phyloP scores from a whole-genome alignment of 2,329 filamentous ascomycete genomes.

The Lasiodiplodia gonubiensis region DNA sequence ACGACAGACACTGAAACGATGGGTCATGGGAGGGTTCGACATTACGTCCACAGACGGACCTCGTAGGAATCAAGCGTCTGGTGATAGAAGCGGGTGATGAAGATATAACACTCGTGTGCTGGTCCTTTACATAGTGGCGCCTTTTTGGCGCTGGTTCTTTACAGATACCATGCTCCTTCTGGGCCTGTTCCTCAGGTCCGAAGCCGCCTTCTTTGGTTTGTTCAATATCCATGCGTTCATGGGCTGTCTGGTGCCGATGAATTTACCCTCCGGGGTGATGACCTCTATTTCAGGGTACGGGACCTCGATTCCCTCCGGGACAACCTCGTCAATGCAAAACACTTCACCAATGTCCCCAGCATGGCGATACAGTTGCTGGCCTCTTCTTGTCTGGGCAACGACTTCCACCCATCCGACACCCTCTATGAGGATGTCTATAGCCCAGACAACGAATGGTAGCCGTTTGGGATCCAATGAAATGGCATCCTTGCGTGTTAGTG shows the following conservation, averaged over 20 bases:
- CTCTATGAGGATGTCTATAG: constrained; percentile 85
- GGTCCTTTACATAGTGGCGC: constrained; percentile 1
- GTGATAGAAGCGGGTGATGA: neutral
- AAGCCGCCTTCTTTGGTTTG: constrained; percentile 58
- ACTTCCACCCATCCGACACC: constrained; percentile 94
- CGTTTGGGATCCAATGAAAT: constrained; percentile 68
- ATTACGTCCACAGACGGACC: neutral
- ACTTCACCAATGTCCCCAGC: neutral
- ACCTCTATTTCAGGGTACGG: constrained; percentile 79
- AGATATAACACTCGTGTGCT: neutral
- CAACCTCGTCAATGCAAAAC: constrained; percentile 56
- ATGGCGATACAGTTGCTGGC: constrained; percentile 17
- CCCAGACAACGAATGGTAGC: constrained; percentile 80
- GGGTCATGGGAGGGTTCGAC: neutral
- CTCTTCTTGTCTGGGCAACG: constrained; percentile 73
- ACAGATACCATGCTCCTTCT: constrained; percentile 70
- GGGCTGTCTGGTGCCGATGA: constrained; percentile 69
- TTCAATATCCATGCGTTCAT: constrained; percentile 73
- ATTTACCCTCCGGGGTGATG: constrained; percentile 83
- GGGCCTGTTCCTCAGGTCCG: constrained; percentile 62
- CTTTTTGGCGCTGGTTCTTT: constrained; percentile 17
- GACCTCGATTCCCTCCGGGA: constrained; percentile 21
- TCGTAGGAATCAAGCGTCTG: neutral
- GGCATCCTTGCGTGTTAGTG: constrained; percentile 68
- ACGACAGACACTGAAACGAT: neutral